Conservation (phyloP, 139 green algal genomes). For the Auxenochlorella pyrenoidosa region DNA sequence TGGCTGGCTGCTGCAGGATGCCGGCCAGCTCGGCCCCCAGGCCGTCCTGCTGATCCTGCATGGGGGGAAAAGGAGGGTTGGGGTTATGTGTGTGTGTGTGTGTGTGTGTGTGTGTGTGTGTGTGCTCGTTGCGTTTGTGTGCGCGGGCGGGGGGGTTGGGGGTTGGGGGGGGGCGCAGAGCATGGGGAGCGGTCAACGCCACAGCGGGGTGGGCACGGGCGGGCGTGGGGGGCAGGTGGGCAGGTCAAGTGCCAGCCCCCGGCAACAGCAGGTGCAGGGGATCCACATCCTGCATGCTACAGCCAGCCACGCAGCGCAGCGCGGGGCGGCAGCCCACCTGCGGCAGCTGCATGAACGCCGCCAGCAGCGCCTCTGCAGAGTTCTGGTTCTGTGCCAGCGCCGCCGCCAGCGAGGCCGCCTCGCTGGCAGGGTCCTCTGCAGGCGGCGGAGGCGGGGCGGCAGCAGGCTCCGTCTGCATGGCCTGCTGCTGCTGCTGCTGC, state of each 20-base stretch:
- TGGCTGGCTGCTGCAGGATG: slow-evolving; percentile 1
- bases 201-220: too few relatives aligned
- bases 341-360: slow-evolving; percentile 33
- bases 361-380: slow-evolving; percentile 39
- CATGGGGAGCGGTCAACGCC: too few relatives aligned
- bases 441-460: background rate
- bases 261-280: too few relatives aligned
- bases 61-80: background rate
- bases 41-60: slow-evolving; percentile 24
- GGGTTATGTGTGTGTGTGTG: too few relatives aligned
- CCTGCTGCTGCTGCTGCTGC: background rate
- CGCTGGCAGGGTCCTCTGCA: background rate
- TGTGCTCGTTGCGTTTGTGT: too few relatives aligned
- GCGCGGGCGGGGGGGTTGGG: too few relatives aligned
- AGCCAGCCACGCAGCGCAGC: background rate
- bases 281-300: too few relatives aligned
- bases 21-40: slow-evolving; percentile 22
- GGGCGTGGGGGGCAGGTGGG: too few relatives aligned
- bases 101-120: too few relatives aligned
- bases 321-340: background rate
- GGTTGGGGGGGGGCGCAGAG: too few relatives aligned
- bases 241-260: too few relatives aligned
- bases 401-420: slow-evolving; percentile 19
- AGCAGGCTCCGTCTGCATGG: background rate
- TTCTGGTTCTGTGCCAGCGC: slow-evolving; percentile 38